A percentile compares a stretch with the other conserved stretches of the same genome.
These are phyloP conservation scores for Alloascoidea hylecoeti DNA, from an alignment of 805 yeast genomes.

Conservation along the genomic window DNA sequence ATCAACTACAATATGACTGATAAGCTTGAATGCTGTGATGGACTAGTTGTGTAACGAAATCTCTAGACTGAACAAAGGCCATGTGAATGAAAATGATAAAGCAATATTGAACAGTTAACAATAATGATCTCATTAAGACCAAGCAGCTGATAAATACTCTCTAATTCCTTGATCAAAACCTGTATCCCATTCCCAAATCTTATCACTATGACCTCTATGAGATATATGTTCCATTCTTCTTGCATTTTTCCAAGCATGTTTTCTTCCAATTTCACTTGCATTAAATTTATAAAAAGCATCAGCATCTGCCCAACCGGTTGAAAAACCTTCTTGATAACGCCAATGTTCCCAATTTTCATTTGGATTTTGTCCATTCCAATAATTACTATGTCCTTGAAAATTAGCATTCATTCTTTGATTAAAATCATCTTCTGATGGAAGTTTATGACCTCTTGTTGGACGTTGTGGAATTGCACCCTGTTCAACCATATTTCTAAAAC, in stretches of 20 bases:
- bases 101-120: too few species aligned
- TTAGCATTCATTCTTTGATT: conserved; percentile 24
- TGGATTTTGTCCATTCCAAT: conserved; percentile 53
- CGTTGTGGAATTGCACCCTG: conserved; percentile 37
- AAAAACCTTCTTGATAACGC: conserved; percentile 69
- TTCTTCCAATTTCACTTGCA: conserved; percentile 63
- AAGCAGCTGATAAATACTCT: conserved; percentile 18
- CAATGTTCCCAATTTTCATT: conserved; percentile 63
- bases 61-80: too few species aligned
- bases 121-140: too few species aligned
- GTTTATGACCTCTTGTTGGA: conserved; percentile 10
- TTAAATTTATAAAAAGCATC: conserved; percentile 52
- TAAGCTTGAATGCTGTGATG: too few species aligned
- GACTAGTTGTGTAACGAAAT: too few species aligned
- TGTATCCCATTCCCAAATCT: conserved; percentile 82
- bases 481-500: conserved; percentile 63
- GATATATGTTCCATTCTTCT: conserved; percentile 49
- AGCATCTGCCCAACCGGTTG: conserved; percentile 63
- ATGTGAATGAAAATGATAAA: too few species aligned
- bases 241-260: conserved; percentile 50
- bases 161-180: conserved; percentile 59
- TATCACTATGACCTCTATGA: conserved; percentile 22
- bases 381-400: conserved; percentile 33
- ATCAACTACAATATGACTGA: too few species aligned
- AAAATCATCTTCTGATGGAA: conserved; percentile 27